Percentiles rank a stretch among this genome's conserved stretches.
phyloP scores from a whole-genome alignment of 2,329 filamentous ascomycete genomes.

The Clarireedia sp. region DNA sequence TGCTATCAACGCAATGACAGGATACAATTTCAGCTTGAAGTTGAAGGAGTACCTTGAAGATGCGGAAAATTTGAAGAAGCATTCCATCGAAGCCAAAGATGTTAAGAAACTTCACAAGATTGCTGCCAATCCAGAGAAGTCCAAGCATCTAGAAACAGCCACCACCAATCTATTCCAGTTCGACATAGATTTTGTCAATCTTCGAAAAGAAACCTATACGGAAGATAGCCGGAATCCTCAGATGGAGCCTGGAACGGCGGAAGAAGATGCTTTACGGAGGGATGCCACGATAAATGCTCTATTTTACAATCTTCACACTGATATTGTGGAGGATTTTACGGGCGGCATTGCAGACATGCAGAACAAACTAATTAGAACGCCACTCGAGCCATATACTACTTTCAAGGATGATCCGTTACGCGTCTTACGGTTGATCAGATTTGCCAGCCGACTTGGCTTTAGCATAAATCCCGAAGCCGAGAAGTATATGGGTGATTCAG shows the following conservation, averaged over 20 bases:
- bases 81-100: conserved; percentile 48
- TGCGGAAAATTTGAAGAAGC: conserved; percentile 51
- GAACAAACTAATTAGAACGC: conserved; percentile 68
- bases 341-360: conserved; percentile 69
- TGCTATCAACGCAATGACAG: conserved; percentile 80
- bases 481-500: conserved; percentile 65
- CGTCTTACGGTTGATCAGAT: conserved; percentile 78
- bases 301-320: conserved; percentile 86
- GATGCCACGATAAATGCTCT: conserved; percentile 94
- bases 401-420: conserved; percentile 91
- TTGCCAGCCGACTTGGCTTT: conserved; percentile 79
- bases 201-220: conserved; percentile 83
- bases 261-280: conserved; percentile 80
- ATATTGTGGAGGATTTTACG: conserved; percentile 77
- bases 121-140: conserved; percentile 87
- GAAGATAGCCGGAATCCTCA: conserved; percentile 84
- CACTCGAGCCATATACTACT: conserved; percentile 79
- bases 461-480: conserved; percentile 63
- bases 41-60: conserved; percentile 61
- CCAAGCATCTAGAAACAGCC: conserved; percentile 89
- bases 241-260: conserved; percentile 87
- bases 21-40: conserved; percentile 62
- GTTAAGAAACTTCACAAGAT: conserved; percentile 80
- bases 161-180: conserved; percentile 78
- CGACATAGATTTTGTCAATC: conserved; percentile 90